phyloP scores from a whole-genome alignment of 2,329 filamentous ascomycete genomes.

The Botrytis porri region DNA sequence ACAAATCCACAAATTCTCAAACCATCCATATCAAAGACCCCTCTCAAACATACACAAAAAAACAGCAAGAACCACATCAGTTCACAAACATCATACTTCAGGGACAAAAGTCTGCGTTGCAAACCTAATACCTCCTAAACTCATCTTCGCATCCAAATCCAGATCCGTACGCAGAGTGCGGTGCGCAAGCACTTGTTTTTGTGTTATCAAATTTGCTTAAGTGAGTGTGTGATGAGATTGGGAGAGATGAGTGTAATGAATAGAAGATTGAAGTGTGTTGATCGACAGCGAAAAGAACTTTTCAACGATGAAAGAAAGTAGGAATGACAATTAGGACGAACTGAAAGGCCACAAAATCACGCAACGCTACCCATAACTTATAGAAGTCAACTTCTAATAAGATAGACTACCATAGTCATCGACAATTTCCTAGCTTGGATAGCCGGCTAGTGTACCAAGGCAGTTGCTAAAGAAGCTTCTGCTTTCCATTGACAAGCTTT shows the following conservation, averaged over 20 bases:
- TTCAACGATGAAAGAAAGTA: not conserved
- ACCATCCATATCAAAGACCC: not conserved
- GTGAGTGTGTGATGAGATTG: accelerated
- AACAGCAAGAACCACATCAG: not conserved
- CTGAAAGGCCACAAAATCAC: not conserved
- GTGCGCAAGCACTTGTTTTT: not conserved
- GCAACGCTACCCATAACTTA: not conserved
- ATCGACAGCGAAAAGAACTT: not conserved
- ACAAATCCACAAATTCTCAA: not conserved
- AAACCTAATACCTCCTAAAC: too few relatives aligned
- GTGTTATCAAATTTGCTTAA: accelerated
- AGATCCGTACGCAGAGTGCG: not conserved
- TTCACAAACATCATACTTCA: accelerated
- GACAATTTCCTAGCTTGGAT: too few relatives aligned
- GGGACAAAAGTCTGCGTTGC: too few relatives aligned
- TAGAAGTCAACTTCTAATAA: not conserved
- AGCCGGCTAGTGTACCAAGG: too few relatives aligned
- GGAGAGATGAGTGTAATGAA: not conserved
- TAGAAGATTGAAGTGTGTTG: accelerated
- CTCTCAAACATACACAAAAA: not conserved
- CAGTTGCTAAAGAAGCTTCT: too few relatives aligned
- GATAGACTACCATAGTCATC: too few relatives aligned
- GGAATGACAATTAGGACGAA: too few relatives aligned
- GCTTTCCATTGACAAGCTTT: not conserved
- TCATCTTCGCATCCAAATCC: not conserved